Evolutionary conservation across 306 rosid genomes (phyloP).

Genomic region (Dryas alaskensis): DNA sequence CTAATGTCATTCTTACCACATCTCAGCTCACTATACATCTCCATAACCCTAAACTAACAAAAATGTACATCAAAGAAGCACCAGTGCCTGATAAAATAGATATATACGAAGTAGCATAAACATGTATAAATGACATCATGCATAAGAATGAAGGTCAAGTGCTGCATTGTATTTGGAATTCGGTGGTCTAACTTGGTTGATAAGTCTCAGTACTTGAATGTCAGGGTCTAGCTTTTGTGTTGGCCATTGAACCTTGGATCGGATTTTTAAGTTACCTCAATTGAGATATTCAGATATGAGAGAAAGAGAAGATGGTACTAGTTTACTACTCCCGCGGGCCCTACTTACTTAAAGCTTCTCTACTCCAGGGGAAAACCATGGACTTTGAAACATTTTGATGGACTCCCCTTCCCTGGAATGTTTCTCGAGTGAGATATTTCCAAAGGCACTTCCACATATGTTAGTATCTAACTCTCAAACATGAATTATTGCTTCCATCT

Average conservation of each 20-base stretch:
- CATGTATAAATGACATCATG: not conserved
- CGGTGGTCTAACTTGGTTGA: not conserved
- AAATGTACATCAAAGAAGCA: not conserved
- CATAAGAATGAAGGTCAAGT: not conserved
- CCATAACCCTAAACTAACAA: not conserved
- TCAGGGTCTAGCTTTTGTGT: slow-evolving; percentile 1
- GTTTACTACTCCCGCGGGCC: too few relatives aligned
- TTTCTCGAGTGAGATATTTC: not conserved
- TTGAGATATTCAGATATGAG: not conserved
- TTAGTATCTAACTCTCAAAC: not conserved
- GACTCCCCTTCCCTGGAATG: slow-evolving; percentile 1
- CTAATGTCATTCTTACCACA: not conserved
- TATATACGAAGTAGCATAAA: not conserved
- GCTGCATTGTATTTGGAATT: not conserved
- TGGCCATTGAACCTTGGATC: not conserved
- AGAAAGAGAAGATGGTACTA: not conserved
- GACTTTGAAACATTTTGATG: not conserved
- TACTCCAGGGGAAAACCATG: not conserved
- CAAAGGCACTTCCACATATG: not conserved
- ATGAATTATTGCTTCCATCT: slow-evolving; percentile 14
- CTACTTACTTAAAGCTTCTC: too few relatives aligned
- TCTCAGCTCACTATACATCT: slow-evolving; percentile 1
- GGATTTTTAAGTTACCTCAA: not conserved
- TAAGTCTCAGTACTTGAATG: not conserved
- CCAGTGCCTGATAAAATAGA: not conserved